These are phyloP conservation scores for Platismatia glauca DNA, from an alignment of 495 filamentous ascomycete species.

Conservation along the genomic window DNA sequence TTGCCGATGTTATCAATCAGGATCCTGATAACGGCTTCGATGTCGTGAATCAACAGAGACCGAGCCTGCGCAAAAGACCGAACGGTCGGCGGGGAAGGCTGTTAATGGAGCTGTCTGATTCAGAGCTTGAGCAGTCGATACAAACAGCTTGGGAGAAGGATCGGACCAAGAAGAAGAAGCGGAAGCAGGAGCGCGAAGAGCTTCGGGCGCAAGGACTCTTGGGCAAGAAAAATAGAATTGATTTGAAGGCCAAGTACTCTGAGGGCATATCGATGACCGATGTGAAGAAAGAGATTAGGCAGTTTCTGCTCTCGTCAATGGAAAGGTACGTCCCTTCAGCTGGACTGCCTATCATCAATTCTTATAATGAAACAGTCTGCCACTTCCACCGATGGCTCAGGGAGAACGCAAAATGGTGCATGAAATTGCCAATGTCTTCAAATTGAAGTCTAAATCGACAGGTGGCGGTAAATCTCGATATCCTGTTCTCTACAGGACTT, in stretches of 20 bases:
- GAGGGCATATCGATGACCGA: conserved; percentile 62
- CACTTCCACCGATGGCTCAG: conserved; percentile 79
- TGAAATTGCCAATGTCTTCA: conserved; percentile 57
- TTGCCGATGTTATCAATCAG: conserved; percentile 55
- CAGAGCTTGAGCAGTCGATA: conserved; percentile 59
- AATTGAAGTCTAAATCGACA: conserved; percentile 72
- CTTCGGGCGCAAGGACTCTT: conserved; percentile 71
- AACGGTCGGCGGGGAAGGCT: conserved; percentile 44
- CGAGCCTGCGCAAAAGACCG: conserved; percentile 44
- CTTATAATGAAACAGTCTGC: conserved; percentile 43
- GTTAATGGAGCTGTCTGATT: conserved; percentile 58
- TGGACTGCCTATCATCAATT: background rate
- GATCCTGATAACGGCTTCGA: conserved; percentile 69
- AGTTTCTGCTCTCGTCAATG: conserved; percentile 56
- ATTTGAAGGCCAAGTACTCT: conserved; percentile 63
- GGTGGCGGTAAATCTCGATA: conserved; percentile 68
- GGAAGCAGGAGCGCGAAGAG: conserved; percentile 71
- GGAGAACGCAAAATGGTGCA: conserved; percentile 67
- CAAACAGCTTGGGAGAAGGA: conserved; percentile 63
- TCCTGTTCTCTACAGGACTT: conserved; percentile 68
- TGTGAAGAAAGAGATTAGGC: conserved; percentile 60
- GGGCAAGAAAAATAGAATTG: conserved; percentile 52
- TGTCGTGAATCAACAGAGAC: conserved; percentile 72
- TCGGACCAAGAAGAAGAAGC: conserved; percentile 67
- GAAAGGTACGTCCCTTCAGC: conserved; percentile 46